These are phyloP conservation scores for Pestalotiopsis sp. DNA, from an alignment of 2,329 filamentous ascomycete species.

Conservation along the genomic window DNA sequence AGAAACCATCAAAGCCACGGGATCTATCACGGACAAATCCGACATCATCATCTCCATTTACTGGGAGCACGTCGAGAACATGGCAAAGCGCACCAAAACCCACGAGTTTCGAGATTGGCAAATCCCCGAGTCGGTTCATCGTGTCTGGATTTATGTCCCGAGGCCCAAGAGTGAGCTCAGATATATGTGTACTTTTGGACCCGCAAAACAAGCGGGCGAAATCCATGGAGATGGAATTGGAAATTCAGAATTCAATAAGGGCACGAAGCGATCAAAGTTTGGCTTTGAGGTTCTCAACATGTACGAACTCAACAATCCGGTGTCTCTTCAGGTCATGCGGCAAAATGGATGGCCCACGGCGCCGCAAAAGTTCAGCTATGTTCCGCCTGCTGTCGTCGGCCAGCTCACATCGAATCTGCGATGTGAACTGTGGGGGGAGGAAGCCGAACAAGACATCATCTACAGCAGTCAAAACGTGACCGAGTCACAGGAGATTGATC, in stretches of 20 bases:
- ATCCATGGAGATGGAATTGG: slow-evolving; percentile 49
- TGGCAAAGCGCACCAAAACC: slow-evolving; percentile 51
- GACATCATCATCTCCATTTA: slow-evolving; percentile 55
- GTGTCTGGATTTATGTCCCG: slow-evolving; percentile 65
- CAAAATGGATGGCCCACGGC: slow-evolving; percentile 54
- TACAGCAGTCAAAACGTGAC: slow-evolving; percentile 28
- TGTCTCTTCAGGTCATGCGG: slow-evolving; percentile 52
- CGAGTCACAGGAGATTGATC: slow-evolving; percentile 53
- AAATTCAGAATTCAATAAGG: slow-evolving; percentile 53
- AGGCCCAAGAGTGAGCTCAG: slow-evolving; percentile 48
- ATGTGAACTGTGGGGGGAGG: slow-evolving; percentile 46
- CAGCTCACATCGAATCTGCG: slow-evolving; percentile 60
- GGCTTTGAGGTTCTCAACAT: slow-evolving; percentile 59
- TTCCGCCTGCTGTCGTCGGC: slow-evolving; percentile 59
- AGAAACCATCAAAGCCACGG: slow-evolving; percentile 29
- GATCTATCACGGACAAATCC: slow-evolving; percentile 43
- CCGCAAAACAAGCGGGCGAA: slow-evolving; percentile 47
- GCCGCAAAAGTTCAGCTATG: slow-evolving; percentile 53
- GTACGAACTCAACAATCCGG: slow-evolving; percentile 64
- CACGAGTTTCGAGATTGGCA: slow-evolving; percentile 59
- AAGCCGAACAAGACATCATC: slow-evolving; percentile 21
- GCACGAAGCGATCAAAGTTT: slow-evolving; percentile 37
- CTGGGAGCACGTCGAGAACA: slow-evolving; percentile 52
- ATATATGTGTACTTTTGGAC: slow-evolving; percentile 60
- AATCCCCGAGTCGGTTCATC: slow-evolving; percentile 54